These are phyloP conservation scores for Schizonepeta tenuifolia DNA, from an alignment of 257 asterid species.

Conservation along the genomic window DNA sequence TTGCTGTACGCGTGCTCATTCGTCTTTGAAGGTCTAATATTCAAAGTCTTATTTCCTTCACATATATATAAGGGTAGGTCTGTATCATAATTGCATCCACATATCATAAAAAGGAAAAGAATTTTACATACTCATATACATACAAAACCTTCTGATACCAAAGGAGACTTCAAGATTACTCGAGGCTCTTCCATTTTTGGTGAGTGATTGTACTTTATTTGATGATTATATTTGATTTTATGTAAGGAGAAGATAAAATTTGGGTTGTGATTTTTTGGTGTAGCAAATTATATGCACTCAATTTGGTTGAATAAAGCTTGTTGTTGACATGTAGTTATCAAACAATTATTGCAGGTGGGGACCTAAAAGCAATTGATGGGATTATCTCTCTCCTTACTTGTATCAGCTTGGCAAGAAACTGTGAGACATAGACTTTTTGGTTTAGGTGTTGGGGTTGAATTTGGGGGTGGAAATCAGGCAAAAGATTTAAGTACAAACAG, in stretches of 20 bases:
- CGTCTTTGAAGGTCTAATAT: constrained; percentile 41
- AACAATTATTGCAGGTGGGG: constrained; percentile 33
- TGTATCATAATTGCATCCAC: constrained; percentile 30
- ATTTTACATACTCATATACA: not conserved
- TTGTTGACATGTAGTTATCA: constrained; percentile 22
- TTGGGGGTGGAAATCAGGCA: constrained; percentile 24
- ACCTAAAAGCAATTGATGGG: constrained; percentile 34
- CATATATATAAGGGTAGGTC: constrained; percentile 31
- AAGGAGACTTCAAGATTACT: constrained; percentile 13
- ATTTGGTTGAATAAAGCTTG: constrained; percentile 1
- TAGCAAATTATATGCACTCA: not conserved
- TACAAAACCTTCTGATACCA: not conserved
- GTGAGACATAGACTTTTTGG: constrained; percentile 29
- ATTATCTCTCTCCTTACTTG: constrained; percentile 41
- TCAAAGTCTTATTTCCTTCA: constrained; percentile 9
- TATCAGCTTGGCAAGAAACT: constrained; percentile 52
- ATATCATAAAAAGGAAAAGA: not conserved
- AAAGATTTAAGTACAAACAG: constrained; percentile 45
- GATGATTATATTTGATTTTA: not conserved
- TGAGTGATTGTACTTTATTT: constrained; percentile 35
- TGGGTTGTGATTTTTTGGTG: not conserved
- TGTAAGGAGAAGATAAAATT: not conserved
- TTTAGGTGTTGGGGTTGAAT: constrained; percentile 29
- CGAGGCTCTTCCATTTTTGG: constrained; percentile 43
- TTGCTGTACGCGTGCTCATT: constrained; percentile 42